Base-by-base conservation (phyloP, 2,329 filamentous ascomycete genomes). In the Fusarium goolgardi region DNA sequence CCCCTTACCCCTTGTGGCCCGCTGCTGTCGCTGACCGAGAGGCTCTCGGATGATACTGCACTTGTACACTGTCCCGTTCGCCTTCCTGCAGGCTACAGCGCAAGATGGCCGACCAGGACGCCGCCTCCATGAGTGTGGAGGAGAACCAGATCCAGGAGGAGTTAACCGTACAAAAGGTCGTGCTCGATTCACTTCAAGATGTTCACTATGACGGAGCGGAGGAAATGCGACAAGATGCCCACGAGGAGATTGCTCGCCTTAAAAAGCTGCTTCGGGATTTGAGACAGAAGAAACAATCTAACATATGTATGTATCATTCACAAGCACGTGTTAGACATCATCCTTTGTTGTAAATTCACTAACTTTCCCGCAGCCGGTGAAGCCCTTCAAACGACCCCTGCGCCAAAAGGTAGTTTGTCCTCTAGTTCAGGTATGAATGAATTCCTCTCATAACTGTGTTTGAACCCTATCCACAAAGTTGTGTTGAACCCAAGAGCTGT, bases 111-210 rank as follows among this genome's bases (percentile, higher is more conserved):
- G 47, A 64, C 43, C 43, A 61, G 45, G 58, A 55, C 50, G 43
- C 34, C 65, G 71, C 27, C 45, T 49, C 67, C 20, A 64, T 66
- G 58, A 66, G 56, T 12, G 47, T 76, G 20, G 70, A 75, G 46
- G 73, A 71, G 20, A 67, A 83, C n/a, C 67, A 66, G 20, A 67
- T 84, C 21, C 67, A 66, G 20, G 80, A 83, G 47, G 82, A 84
- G 56, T 72, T 85, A 62, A 75, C 70, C 32, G 75, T 83, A 21
- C 79, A 83, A 60, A 75, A 75, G 46, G 80, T 81, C 50, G 77
- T 85, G 21, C 75, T 85, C 5, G 66, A 71, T 10, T 84, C 82
- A 3, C 77, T 85, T n/a, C 39, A 63, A 21, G 63, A 53, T 25
- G 69, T 69, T 34, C 53, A 61, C 9, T 74, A 72, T 53, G 71